Conservation (phyloP, 805 yeast species). For the Saccharomycopsis sp. region DNA sequence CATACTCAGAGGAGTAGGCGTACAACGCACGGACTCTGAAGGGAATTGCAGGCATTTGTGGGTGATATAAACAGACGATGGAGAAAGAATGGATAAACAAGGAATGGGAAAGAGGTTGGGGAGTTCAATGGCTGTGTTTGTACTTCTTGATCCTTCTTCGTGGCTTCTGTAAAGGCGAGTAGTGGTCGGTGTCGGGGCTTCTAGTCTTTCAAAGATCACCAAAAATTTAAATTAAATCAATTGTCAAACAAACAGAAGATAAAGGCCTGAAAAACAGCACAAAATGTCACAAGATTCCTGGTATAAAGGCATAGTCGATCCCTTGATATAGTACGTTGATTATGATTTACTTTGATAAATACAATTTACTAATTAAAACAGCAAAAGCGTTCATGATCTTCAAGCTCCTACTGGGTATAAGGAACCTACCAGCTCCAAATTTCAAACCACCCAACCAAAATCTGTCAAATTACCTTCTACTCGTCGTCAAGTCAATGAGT, state of each 20-base stretch:
- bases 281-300: constrained; percentile 3
- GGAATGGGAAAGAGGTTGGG: neutral
- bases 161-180: too few species aligned
- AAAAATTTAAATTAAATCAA: too few species aligned
- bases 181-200: too few species aligned
- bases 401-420: constrained; percentile 7
- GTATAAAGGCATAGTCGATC: constrained; percentile 6
- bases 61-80: neutral
- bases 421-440: constrained; percentile 4
- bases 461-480: neutral
- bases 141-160: too few species aligned
- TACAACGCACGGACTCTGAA: constrained; percentile 60
- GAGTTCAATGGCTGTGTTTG: too few species aligned
- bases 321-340: constrained; percentile 12
- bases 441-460: constrained; percentile 7
- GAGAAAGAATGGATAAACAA: neutral
- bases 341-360: too few species aligned
- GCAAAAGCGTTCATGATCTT: constrained; percentile 10
- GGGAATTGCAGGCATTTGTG: constrained; percentile 29
- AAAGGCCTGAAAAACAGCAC: too few species aligned
- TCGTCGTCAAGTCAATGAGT: constrained; percentile 17
- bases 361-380: too few species aligned
- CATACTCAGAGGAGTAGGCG: constrained; percentile 60
- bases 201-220: too few species aligned
- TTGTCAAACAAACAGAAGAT: too few species aligned